Conservation (phyloP, 106 monocot species). For the Dioscorea alata region DNA sequence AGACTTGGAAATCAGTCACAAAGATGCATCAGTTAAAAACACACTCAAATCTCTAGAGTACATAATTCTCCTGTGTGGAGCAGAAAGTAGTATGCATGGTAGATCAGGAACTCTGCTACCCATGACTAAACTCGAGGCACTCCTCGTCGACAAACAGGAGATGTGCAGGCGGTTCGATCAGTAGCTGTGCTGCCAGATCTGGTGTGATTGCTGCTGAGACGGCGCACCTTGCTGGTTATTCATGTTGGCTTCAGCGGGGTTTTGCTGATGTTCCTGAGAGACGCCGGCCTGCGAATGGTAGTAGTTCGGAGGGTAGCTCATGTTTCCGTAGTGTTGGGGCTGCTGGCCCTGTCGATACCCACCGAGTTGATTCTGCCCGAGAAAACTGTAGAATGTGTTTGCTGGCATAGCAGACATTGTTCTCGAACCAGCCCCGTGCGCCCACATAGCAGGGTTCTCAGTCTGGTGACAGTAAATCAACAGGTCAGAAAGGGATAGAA, state of each 20-base stretch:
- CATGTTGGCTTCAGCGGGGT: constrained; percentile 39
- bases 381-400: constrained; percentile 62
- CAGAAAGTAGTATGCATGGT: constrained; percentile 9
- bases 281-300: constrained; percentile 67
- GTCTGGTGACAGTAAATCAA: constrained; percentile 21
- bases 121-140: neutral
- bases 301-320: constrained; percentile 55
- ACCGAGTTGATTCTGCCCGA: constrained; percentile 71
- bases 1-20: neutral
- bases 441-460: constrained; percentile 78
- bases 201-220: constrained; percentile 74
- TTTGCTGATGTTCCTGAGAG: constrained; percentile 59
- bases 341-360: constrained; percentile 80
- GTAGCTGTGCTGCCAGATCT: constrained; percentile 78
- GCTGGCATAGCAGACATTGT: constrained; percentile 65
- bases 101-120: constrained; percentile 1
- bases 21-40: constrained; percentile 1
- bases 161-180: constrained; percentile 14
- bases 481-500: too few relatives aligned
- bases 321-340: constrained; percentile 42
- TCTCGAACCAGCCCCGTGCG: constrained; percentile 67
- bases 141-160: neutral
- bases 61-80: constrained; percentile 4
- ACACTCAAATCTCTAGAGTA: neutral
- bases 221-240: constrained; percentile 44